Percentiles rank a stretch among this genome's conserved stretches.
These are phyloP conservation scores for Xylaria grammica DNA, from an alignment of 495 filamentous ascomycete species.

Conservation along the genomic window DNA sequence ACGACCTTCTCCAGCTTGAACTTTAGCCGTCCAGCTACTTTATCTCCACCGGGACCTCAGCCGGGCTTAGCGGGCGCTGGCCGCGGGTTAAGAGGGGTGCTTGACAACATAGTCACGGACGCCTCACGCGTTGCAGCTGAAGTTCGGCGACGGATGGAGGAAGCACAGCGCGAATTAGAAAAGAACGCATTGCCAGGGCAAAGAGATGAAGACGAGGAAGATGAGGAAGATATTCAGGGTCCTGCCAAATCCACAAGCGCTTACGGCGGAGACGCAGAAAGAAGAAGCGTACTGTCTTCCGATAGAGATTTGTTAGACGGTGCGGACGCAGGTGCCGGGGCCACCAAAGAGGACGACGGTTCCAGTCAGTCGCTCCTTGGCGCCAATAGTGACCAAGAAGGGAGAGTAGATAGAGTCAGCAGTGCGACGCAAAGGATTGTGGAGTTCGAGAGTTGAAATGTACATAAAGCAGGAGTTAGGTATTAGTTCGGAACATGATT, in stretches of 20 bases:
- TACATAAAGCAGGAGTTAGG: conserved; percentile 30
- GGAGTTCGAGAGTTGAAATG: conserved; percentile 46
- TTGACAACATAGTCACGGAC: conserved; percentile 96
- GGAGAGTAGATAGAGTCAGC: conserved; percentile 33
- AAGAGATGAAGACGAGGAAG: conserved; percentile 76
- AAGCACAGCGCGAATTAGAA: conserved; percentile 84
- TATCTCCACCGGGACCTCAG: conserved; percentile 44
- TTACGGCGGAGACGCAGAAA: conserved; percentile 48
- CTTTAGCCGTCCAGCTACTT: conserved; percentile 49
- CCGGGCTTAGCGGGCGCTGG: conserved; percentile 59
- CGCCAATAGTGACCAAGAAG: conserved; percentile 26
- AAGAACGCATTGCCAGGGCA: conserved; percentile 69
- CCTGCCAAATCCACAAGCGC: conserved; percentile 25
- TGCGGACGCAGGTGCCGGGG: conserved; percentile 71
- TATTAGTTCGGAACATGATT: conserved; percentile 33
- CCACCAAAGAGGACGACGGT: conserved; percentile 33
- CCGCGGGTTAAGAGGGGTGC: conserved; percentile 84
- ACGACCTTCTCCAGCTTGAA: conserved; percentile 80
- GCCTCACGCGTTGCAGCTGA: conserved; percentile 94
- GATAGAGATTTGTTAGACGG: conserved; percentile 81
- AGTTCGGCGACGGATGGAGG: conserved; percentile 89
- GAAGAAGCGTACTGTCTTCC: conserved; percentile 68
- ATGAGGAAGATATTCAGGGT: conserved; percentile 67
- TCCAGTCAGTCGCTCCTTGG: conserved; percentile 30
- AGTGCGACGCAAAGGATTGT: conserved; percentile 44